These are phyloP conservation scores for Prosopis cineraria DNA, from an alignment of 306 rosid species.

Conservation along the genomic window DNA sequence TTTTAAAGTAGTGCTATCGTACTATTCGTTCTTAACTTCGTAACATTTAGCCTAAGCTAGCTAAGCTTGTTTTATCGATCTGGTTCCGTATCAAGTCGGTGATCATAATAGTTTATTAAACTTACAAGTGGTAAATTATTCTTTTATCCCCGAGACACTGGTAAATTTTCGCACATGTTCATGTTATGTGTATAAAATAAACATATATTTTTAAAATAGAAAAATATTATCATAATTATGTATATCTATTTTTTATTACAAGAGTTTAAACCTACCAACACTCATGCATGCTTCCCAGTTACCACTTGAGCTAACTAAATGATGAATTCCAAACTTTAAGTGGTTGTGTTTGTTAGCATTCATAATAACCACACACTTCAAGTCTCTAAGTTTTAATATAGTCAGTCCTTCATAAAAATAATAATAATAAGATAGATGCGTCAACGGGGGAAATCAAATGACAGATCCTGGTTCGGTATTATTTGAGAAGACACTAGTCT, in stretches of 20 bases:
- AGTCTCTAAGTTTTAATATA: not conserved
- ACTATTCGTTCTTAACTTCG: not conserved
- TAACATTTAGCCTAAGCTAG: not conserved
- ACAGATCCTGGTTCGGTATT: not conserved
- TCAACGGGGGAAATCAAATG: not conserved
- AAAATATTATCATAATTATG: too few relatives aligned
- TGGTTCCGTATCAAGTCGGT: not conserved
- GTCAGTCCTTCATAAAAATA: not conserved
- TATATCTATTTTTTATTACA: too few relatives aligned
- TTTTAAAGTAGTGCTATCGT: not conserved
- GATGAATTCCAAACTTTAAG: too few relatives aligned
- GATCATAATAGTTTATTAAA: not conserved
- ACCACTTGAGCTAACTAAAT: too few relatives aligned
- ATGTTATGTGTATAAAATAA: not conserved
- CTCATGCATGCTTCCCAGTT: too few relatives aligned
- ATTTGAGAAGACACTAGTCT: not conserved
- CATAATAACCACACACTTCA: not conserved
- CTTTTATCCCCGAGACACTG: not conserved
- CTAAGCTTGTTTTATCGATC: not conserved
- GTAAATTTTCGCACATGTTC: not conserved
- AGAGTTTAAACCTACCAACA: too few relatives aligned
- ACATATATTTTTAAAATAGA: not conserved
- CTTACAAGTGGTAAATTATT: not conserved
- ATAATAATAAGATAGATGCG: not conserved
- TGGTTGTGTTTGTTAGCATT: too few relatives aligned